phyloP scores from a whole-genome alignment of 208 protist genomes.

The Acanthamoeba culbertsoni region DNA sequence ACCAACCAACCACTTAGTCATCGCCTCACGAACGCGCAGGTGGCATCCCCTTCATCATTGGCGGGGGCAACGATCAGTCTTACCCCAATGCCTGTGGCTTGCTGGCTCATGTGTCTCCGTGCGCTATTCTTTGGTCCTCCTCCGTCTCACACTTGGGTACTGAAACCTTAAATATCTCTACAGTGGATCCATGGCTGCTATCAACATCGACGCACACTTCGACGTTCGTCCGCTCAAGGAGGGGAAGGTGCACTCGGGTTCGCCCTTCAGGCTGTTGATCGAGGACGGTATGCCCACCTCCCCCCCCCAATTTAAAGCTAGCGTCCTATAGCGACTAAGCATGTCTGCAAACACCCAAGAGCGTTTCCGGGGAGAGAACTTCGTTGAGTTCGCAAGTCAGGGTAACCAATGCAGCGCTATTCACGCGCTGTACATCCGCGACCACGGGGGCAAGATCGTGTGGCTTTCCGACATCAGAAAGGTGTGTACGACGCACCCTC shows the following conservation, averaged over 20 bases:
- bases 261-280: constrained; percentile 82
- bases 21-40: constrained; percentile 64
- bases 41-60: constrained; percentile 84
- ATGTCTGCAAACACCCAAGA: neutral
- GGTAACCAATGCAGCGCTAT: constrained; percentile 80
- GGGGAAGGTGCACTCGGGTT: constrained; percentile 80
- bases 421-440: constrained; percentile 80
- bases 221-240: constrained; percentile 82
- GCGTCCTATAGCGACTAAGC: neutral
- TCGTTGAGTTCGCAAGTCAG: constrained; percentile 87
- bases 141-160: neutral
- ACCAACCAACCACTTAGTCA: neutral
- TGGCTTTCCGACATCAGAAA: constrained; percentile 75
- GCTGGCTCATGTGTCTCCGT: constrained; percentile 48
- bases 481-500: neutral
- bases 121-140: neutral
- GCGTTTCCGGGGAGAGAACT: constrained; percentile 60
- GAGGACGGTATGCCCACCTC: constrained; percentile 52
- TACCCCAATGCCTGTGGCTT: constrained; percentile 80
- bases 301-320: neutral
- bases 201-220: constrained; percentile 88
- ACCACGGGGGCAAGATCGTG: constrained; percentile 71
- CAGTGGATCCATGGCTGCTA: constrained; percentile 72
- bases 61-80: constrained; percentile 86
- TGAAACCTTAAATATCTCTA: neutral